phyloP scores from a whole-genome alignment of 352 stramenopile species.

The Phytophthora foliorum region DNA sequence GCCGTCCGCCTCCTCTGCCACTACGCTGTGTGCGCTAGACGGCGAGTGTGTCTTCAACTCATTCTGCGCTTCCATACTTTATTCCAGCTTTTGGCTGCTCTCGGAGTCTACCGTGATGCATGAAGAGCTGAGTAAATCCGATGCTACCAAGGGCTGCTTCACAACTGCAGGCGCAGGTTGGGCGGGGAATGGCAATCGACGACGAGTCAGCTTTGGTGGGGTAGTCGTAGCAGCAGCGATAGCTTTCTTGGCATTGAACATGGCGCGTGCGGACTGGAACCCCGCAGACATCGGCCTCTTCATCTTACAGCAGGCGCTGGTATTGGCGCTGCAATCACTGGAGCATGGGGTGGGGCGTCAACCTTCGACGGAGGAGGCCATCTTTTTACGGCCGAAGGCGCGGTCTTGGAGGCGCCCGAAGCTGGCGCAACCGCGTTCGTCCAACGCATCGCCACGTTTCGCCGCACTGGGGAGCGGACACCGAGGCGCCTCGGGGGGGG shows the following conservation, averaged over 20 bases:
- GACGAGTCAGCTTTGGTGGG: conserved; percentile 12
- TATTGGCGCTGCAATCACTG: not conserved
- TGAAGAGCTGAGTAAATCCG: conserved; percentile 32
- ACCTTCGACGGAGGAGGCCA: conserved; percentile 10
- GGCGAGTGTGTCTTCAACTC: not conserved
- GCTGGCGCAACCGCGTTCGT: conserved; percentile 17
- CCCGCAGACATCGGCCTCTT: conserved; percentile 6
- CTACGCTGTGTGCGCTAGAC: too few species aligned
- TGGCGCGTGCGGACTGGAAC: conserved; percentile 35
- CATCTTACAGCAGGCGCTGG: not conserved
- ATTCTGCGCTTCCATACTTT: conserved; percentile 5
- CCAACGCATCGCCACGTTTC: conserved; percentile 37
- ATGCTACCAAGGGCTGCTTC: conserved; percentile 14
- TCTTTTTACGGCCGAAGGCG: conserved; percentile 16
- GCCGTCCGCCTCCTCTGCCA: too few species aligned
- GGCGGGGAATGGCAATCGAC: conserved; percentile 9
- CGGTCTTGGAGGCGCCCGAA: conserved; percentile 8
- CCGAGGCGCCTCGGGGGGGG: conserved; percentile 31
- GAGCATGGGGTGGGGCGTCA: conserved; percentile 1
- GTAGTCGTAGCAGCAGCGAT: not conserved
- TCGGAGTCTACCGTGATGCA: conserved; percentile 37
- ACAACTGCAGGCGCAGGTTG: conserved; percentile 3
- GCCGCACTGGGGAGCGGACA: conserved; percentile 29
- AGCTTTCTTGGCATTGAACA: conserved; percentile 40
- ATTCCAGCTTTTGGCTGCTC: conserved; percentile 24